Evolutionary conservation across 1,284 basidiomycete genomes (phyloP).

Genomic region (Acaromyces ingoldii): DNA sequence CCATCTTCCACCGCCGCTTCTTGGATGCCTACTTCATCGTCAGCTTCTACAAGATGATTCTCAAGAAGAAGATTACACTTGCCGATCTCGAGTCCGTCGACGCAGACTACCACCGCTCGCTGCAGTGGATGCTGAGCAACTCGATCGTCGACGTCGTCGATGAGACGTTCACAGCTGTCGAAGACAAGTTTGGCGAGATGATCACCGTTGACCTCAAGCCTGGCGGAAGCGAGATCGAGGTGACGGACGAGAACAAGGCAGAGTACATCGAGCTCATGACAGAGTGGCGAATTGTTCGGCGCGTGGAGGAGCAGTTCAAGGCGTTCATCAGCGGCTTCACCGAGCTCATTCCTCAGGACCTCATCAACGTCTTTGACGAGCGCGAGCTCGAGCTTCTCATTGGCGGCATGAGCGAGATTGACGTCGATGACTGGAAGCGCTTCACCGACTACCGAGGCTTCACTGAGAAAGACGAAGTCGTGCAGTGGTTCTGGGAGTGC

Average conservation of each 20-base stretch:
- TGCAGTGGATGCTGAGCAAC: slow-evolving; percentile 78
- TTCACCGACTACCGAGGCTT: slow-evolving; percentile 62
- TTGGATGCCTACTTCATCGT: slow-evolving; percentile 98
- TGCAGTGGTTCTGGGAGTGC: slow-evolving; percentile 99
- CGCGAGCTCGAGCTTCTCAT: slow-evolving; percentile 86
- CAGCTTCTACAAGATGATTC: slow-evolving; percentile 96
- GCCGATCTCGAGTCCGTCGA: slow-evolving; percentile 49
- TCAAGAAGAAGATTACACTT: slow-evolving; percentile 51
- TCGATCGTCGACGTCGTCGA: slow-evolving; percentile 48
- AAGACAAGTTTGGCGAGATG: slow-evolving; percentile 95
- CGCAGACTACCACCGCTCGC: slow-evolving; percentile 68
- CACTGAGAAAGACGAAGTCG: slow-evolving; percentile 59
- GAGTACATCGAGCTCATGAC: slow-evolving; percentile 95
- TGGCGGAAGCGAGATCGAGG: slow-evolving; percentile 73
- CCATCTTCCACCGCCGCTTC: slow-evolving; percentile 97
- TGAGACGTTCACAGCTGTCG: slow-evolving; percentile 59
- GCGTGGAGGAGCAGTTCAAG: slow-evolving; percentile 91
- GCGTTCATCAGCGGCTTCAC: slow-evolving; percentile 93
- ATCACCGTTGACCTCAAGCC: slow-evolving; percentile 88
- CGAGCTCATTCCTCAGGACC: slow-evolving; percentile 88
- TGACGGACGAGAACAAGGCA: slow-evolving; percentile 97
- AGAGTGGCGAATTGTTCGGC: slow-evolving; percentile 83
- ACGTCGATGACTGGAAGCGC: slow-evolving; percentile 65
- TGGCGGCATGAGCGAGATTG: slow-evolving; percentile 98
- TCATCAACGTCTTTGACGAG: slow-evolving; percentile 97